Evolutionary conservation across 768 basidiomycete species (phyloP).

Genomic region (Myochromella boudieri): DNA sequence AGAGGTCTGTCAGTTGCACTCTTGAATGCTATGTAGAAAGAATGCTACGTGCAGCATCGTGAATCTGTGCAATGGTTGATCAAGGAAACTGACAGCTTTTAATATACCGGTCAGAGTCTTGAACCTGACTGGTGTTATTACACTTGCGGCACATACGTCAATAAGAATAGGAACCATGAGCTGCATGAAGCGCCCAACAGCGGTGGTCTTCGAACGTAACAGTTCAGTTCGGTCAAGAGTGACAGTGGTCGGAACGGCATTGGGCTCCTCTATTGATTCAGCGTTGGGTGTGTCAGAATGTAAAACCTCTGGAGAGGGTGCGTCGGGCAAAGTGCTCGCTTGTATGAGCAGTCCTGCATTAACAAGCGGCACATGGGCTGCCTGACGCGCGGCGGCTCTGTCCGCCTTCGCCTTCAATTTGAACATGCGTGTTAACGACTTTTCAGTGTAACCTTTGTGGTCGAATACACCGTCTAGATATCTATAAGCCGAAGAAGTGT

Average conservation of each 20-base stretch:
- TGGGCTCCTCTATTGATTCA: constrained; percentile 39
- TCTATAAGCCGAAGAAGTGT: constrained; percentile 5
- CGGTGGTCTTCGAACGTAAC: constrained; percentile 68
- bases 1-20: constrained; percentile 3
- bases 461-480: constrained; percentile 90
- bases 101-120: constrained; percentile 87
- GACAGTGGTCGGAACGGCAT: constrained; percentile 33
- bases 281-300: constrained; percentile 34
- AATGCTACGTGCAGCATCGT: constrained; percentile 72
- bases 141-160: constrained; percentile 99
- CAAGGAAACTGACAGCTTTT: constrained; percentile 89
- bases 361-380: constrained; percentile 31
- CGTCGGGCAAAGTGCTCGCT: constrained; percentile 19
- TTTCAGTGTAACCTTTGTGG: constrained; percentile 87
- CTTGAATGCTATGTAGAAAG: neutral
- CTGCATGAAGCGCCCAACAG: constrained; percentile 83
- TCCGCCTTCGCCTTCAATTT: constrained; percentile 86
- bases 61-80: constrained; percentile 87
- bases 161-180: constrained; percentile 91
- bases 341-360: constrained; percentile 16
- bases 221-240: constrained; percentile 68
- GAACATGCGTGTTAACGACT: constrained; percentile 69
- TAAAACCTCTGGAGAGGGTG: constrained; percentile 23
- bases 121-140: constrained; percentile 80
- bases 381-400: constrained; percentile 66